phyloP scores from a whole-genome alignment of 495 filamentous ascomycete genomes.

The Darksidea phi region DNA sequence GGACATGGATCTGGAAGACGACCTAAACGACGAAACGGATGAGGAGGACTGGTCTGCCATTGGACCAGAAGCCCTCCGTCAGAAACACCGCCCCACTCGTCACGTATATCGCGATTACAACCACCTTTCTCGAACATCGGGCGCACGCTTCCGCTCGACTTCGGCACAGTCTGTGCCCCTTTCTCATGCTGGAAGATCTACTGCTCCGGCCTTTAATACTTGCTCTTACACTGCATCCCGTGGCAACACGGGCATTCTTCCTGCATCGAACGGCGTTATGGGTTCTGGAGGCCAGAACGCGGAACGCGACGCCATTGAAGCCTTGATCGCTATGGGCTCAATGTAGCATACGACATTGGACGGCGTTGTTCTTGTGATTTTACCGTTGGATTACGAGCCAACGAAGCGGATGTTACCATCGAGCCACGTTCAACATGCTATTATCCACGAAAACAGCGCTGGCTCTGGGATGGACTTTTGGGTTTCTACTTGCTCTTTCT shows the following conservation, averaged over 20 bases:
- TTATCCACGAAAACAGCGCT: no score
- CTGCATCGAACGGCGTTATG: slow-evolving; percentile 26
- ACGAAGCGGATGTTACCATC: slow-evolving; percentile 1
- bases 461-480: slow-evolving; percentile 1
- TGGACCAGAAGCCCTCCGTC: slow-evolving; percentile 78
- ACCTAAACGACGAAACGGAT: slow-evolving; percentile 79
- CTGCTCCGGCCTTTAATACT: slow-evolving; percentile 21
- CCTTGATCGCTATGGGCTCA: slow-evolving; percentile 79
- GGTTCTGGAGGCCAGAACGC: slow-evolving; percentile 47
- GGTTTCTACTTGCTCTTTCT: slow-evolving; percentile 10
- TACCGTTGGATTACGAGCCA: slow-evolving; percentile 5
- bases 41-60: slow-evolving; percentile 96
- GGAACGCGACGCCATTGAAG: slow-evolving; percentile 82
- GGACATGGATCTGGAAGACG: slow-evolving; percentile 61
- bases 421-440: no score
- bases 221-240: slow-evolving; percentile 49
- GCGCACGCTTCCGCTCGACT: slow-evolving; percentile 19
- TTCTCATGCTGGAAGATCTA: slow-evolving; percentile 23
- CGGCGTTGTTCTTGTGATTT: slow-evolving; percentile 21
- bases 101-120: slow-evolving; percentile 40
- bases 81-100: slow-evolving; percentile 50
- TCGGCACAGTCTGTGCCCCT: slow-evolving; percentile 26
- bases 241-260: slow-evolving; percentile 47
- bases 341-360: slow-evolving; percentile 55
- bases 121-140: slow-evolving; percentile 32